Conservation (phyloP, 1,284 basidiomycete species). For the Trichosporon ovoides region DNA sequence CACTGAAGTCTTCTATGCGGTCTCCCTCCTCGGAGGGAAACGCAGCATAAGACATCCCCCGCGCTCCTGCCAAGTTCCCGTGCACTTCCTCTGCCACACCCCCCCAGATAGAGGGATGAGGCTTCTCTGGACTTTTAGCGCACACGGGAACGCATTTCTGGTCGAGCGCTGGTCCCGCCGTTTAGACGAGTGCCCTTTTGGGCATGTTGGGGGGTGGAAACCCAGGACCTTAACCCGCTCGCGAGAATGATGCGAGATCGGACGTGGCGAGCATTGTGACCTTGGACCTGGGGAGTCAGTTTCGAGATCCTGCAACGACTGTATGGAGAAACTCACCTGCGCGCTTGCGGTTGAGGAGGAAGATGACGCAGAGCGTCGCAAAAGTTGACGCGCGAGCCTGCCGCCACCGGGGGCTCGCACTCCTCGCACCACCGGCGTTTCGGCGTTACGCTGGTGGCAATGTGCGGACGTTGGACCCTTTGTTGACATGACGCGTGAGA, state of each 20-base stretch:
- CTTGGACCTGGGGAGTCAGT: constrained; percentile 36
- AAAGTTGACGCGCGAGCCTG: neutral
- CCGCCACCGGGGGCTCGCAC: neutral
- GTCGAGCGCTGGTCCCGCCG: constrained; percentile 43
- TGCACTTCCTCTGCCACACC: neutral
- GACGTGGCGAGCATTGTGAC: constrained; percentile 49
- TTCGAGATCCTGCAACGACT: neutral
- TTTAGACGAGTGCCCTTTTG: constrained; percentile 43
- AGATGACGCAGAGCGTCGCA: neutral
- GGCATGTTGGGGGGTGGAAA: constrained; percentile 46
- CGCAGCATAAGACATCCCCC: constrained; percentile 28
- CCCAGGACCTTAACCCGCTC: constrained; percentile 52
- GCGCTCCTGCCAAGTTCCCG: constrained; percentile 42
- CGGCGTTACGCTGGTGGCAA: neutral
- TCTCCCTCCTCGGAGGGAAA: neutral
- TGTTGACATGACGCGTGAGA: neutral
- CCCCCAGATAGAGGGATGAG: neutral
- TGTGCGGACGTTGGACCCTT: neutral
- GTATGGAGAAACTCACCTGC: neutral
- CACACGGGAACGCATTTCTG: constrained; percentile 44
- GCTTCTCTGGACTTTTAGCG: constrained; percentile 33
- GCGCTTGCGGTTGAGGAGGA: neutral
- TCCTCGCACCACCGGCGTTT: neutral
- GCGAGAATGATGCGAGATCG: constrained; percentile 29
- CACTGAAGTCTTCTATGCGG: constrained; percentile 46